phyloP scores from a whole-genome alignment of 2,329 filamentous ascomycete species.

The Botrytis aclada region DNA sequence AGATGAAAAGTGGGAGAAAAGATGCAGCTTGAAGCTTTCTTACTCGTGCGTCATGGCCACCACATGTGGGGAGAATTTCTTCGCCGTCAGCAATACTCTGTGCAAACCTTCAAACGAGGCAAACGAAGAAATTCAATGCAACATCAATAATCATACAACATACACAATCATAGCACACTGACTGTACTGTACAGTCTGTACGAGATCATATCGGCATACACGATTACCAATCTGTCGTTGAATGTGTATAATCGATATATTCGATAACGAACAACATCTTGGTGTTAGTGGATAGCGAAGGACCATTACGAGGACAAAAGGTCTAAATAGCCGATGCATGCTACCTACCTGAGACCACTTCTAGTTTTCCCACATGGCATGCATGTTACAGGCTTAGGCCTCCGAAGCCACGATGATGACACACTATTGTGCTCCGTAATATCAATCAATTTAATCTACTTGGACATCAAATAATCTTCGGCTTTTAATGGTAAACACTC shows the following conservation, averaged over 20 bases:
- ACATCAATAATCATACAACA: constrained; percentile 12
- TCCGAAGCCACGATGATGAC: constrained; percentile 16
- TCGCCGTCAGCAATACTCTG: constrained; percentile 8
- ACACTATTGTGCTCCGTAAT: not conserved
- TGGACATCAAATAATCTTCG: constrained; percentile 3
- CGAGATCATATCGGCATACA: not conserved
- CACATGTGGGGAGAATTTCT: constrained; percentile 9
- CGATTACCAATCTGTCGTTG: not conserved
- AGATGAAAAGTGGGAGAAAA: constrained; percentile 8
- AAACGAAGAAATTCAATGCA: not conserved
- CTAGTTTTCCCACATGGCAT: constrained; percentile 6
- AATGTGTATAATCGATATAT: not conserved
- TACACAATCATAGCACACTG: not conserved
- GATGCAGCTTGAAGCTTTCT: constrained; percentile 1
- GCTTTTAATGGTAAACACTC: not conserved
- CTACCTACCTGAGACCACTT: not conserved
- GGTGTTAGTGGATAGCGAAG: not conserved
- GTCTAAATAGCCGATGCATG: constrained; percentile 8
- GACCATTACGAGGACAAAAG: not conserved
- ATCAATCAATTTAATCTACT: constrained; percentile 3
- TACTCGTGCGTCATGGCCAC: constrained; percentile 8
- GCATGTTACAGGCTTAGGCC: constrained; percentile 8
- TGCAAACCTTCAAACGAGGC: not conserved
- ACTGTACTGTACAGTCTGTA: not conserved
- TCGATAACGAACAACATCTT: not conserved